Base-by-base conservation (phyloP, 2,329 filamentous ascomycete species). In the Coniochaeta sp. region DNA sequence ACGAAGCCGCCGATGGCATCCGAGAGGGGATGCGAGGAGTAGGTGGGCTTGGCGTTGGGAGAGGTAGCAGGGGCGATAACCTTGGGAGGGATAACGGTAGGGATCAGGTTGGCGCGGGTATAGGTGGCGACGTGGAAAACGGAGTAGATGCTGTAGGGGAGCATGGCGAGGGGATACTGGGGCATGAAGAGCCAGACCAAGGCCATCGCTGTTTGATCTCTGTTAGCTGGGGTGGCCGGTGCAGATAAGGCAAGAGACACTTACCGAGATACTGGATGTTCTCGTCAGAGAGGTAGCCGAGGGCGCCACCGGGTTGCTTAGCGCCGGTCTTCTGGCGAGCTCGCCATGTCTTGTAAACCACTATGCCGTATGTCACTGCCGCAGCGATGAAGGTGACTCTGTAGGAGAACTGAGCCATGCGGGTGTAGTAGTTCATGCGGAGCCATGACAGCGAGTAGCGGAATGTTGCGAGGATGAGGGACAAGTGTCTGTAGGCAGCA, bases 41-140 rank as follows among this genome's bases (percentile, higher is more conserved):
- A 68, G 55, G 79, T 78, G 30, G 76, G 74, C 73, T 82, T 86
- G 55, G 78, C 75, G 56, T 71, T 75, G 16, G 77, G 71, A 53
- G 82, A 78, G 53, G 82, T 78, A 50, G 78, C 76, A 33, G 80
- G 70, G 13, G 81, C 66, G 31, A 79, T 71, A 31, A 75, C 63
- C 57, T 74, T 75, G 54, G 84, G 79, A 14, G 91, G 89, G 63
- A 87, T 79, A 62, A 99, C 67, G 57, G 89, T 90, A 55, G 94
- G 94, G 62, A 99, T 87, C 58, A 99, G 74, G 75, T 95, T 95
- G 68, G 88, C 87, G 69, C 94, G 91, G 59, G 88, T 89, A 75
- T 99, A 99, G 58, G 94, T 97, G 56, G 91, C 89, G 61, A 97
- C 91, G 74, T 99, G 94, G 85, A 99, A 99, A 71, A 97, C 73